These are phyloP conservation scores for Paramecium tetraurelia DNA, from an alignment of 73 alveolate species.

Conservation along the genomic window DNA sequence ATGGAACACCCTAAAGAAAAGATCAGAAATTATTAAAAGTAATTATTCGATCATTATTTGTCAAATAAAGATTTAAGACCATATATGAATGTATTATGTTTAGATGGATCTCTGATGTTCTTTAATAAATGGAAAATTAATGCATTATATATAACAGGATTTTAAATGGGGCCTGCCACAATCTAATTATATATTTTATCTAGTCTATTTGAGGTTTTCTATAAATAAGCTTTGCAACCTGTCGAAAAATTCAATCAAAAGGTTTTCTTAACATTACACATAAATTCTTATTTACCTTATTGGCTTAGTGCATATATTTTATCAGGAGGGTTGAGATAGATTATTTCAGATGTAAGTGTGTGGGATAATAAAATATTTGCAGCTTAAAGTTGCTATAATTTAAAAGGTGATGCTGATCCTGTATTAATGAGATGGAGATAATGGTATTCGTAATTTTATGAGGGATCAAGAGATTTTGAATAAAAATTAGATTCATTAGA, in stretches of 20 bases:
- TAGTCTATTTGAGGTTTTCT: conserved; percentile 55
- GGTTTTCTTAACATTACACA: conserved; percentile 54
- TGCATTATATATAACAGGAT: conserved; percentile 65
- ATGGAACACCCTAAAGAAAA: conserved; percentile 63
- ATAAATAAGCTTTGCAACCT: conserved; percentile 41
- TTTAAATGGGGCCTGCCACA: conserved; percentile 67
- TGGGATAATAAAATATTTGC: conserved; percentile 65
- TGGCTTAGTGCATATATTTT: conserved; percentile 58
- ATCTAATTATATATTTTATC: conserved; percentile 52
- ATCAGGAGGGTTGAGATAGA: conserved; percentile 56
- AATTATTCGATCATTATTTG: conserved; percentile 56
- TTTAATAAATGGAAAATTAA: conserved; percentile 14
- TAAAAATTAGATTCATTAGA: background rate
- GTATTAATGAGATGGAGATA: conserved; percentile 62
- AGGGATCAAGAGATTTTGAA: conserved; percentile 45
- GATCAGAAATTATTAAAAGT: conserved; percentile 48
- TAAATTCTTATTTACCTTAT: conserved; percentile 56
- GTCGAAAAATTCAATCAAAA: conserved; percentile 51
- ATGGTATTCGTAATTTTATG: conserved; percentile 69
- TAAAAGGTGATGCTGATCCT: conserved; percentile 60
- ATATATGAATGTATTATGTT: conserved; percentile 44
- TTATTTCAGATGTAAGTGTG: conserved; percentile 20
- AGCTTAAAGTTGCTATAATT: conserved; percentile 24
- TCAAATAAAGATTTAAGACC: conserved; percentile 31
- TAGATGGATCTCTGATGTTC: conserved; percentile 51